Conservation (phyloP, 768 basidiomycete species). For the Lactarius quietus region DNA sequence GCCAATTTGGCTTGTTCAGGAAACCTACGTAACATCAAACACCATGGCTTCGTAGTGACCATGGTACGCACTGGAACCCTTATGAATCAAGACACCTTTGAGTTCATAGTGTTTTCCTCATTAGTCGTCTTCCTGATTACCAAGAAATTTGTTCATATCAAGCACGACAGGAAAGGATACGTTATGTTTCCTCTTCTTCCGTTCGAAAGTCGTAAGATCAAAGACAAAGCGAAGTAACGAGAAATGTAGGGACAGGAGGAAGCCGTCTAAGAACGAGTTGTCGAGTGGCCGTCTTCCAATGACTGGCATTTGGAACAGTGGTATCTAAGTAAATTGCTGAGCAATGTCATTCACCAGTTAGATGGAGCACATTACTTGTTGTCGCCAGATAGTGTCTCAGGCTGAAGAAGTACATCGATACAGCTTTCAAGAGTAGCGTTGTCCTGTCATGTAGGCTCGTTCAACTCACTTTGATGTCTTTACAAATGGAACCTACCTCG, state of each 20-base stretch:
- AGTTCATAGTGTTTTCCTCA: conserved; percentile 64
- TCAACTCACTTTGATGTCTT: background rate
- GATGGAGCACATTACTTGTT: conserved; percentile 59
- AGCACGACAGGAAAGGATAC: conserved; percentile 74
- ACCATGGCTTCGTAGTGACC: conserved; percentile 89
- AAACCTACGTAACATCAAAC: conserved; percentile 60
- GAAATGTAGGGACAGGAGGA: conserved; percentile 88
- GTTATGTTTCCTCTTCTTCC: conserved; percentile 82
- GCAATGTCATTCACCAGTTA: conserved; percentile 5
- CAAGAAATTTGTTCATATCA: conserved; percentile 67
- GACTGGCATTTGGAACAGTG: conserved; percentile 68
- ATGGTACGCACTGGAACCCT: conserved; percentile 88
- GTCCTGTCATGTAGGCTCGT: conserved; percentile 41
- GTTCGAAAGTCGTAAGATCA: conserved; percentile 69
- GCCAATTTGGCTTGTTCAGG: background rate
- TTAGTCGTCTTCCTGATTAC: conserved; percentile 18
- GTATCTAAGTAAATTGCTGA: conserved; percentile 51
- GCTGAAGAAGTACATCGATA: conserved; percentile 57
- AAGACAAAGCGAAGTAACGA: conserved; percentile 93
- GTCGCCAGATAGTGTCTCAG: conserved; percentile 75
- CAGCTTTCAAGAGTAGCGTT: conserved; percentile 72
- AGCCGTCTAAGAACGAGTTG: conserved; percentile 65
- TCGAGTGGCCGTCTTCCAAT: conserved; percentile 76
- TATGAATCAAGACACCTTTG: conserved; percentile 82
- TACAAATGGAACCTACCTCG: conserved; percentile 44